phyloP scores from a whole-genome alignment of 371 early-diverging fungal genomes.

The Massospora cicadina region DNA sequence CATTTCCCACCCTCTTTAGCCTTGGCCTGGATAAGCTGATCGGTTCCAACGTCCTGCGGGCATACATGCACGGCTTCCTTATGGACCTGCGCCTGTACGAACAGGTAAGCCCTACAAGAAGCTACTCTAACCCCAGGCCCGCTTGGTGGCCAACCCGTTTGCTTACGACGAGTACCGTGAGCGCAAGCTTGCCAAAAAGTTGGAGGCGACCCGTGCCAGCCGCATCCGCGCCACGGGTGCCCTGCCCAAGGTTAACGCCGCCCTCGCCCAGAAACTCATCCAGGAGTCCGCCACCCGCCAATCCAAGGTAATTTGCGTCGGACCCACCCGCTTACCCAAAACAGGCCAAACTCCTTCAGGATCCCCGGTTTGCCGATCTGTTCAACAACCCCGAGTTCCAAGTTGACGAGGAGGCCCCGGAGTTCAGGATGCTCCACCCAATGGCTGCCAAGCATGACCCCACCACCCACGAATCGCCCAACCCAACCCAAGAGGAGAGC shows the following conservation, averaged over 20 bases:
- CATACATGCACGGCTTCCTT: conserved; percentile 98
- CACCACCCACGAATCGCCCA: not conserved
- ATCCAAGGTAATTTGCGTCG: not conserved
- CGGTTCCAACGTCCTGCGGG: conserved; percentile 83
- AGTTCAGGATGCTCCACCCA: conserved; percentile 76
- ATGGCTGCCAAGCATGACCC: not conserved
- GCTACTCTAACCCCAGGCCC: conserved; percentile 27
- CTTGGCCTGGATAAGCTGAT: conserved; percentile 83
- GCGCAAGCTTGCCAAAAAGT: conserved; percentile 51
- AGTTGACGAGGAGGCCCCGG: conserved; percentile 70
- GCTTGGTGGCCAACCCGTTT: conserved; percentile 89
- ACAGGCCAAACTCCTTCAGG: conserved; percentile 36
- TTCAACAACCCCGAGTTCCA: conserved; percentile 87
- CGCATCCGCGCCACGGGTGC: conserved; percentile 77
- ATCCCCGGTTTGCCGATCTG: conserved; percentile 71
- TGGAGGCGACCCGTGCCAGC: conserved; percentile 71
- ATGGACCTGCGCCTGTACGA: conserved; percentile 88
- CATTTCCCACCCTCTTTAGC: conserved; percentile 15
- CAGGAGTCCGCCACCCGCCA: not conserved
- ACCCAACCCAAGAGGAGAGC: conserved; percentile 11
- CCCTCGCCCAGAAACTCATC: conserved; percentile 13
- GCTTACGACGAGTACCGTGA: conserved; percentile 83
- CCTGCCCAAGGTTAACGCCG: conserved; percentile 74
- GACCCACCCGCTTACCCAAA: not conserved
- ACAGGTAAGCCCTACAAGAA: conserved; percentile 24